Evolutionary conservation across 139 green algal genomes (phyloP), one percentile per base, ranked within the genome.

Genomic region (Zygnema circumcarinatum): DNA sequence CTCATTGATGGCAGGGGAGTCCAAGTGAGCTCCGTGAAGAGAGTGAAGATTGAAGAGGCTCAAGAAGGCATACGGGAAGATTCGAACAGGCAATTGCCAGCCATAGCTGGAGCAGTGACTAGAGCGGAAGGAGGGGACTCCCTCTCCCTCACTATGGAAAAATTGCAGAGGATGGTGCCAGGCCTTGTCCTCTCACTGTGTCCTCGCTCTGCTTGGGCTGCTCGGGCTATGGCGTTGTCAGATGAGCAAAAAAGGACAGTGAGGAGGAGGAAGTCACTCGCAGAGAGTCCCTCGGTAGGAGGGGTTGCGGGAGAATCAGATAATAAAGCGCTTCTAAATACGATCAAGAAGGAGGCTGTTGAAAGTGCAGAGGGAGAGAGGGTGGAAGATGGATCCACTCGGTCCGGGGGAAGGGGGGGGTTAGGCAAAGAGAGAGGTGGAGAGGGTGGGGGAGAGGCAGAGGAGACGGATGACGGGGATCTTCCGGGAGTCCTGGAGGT

Each of bases 321-420:
- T n/a, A n/a, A n/a, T n/a, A n/a, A n/a, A n/a, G n/a, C n/a, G n/a
- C n/a, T n/a, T n/a, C n/a, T n/a, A n/a, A n/a, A n/a, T n/a, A n/a
- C n/a, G n/a, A n/a, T n/a, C n/a, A n/a, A n/a, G n/a, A n/a, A 81
- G 31, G 1, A 2, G 2, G 22, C 52, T 16, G 1, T 16, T 67
- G 74, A 69, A 81, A 33, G 2, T 67, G 74, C 32, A 39, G 74
- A 81, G 74, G 3, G 54, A 72, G 25, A 72, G 54, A 29, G 54
- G 29, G 54, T 29, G 54, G 29, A 29, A 25, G 25, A 25, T 29
- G 54, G 54, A 29, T 33, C 25, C 25, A 72, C 25, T 25, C 25
- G 54, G 54, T 25, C 25, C 25, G 54, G 54, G 54, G 54, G 54
- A 29, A 25, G n/a, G 54, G 54, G 54, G 54, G 54, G 54, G 54